These are phyloP conservation scores for Pythium brachiatum DNA, from an alignment of 352 stramenopile genomes.

Conservation along the genomic window DNA sequence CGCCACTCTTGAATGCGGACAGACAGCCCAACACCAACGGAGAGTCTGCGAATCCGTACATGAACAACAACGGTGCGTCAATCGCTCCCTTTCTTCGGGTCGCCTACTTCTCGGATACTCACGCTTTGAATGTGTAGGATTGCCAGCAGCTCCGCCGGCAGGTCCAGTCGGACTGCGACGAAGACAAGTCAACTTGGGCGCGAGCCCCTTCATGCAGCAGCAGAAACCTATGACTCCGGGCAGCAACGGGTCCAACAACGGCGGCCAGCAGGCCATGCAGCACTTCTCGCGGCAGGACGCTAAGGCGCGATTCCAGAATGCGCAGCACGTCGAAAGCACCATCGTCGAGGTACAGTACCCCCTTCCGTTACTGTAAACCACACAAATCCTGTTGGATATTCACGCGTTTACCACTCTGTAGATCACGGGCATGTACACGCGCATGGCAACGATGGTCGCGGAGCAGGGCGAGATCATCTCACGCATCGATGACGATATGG, in stretches of 20 bases:
- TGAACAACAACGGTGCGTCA: constrained; percentile 11
- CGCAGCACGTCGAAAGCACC: constrained; percentile 74
- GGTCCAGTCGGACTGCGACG: constrained; percentile 46
- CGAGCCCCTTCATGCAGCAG: constrained; percentile 77
- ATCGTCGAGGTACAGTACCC: constrained; percentile 76
- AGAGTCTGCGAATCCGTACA: constrained; percentile 2
- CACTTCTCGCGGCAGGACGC: constrained; percentile 67
- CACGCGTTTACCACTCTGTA: no score
- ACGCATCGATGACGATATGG: constrained; percentile 85
- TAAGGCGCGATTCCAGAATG: constrained; percentile 74
- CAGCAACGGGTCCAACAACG: constrained; percentile 7
- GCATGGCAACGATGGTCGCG: constrained; percentile 81
- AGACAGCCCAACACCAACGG: constrained; percentile 15
- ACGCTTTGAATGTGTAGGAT: background rate
- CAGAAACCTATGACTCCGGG: constrained; percentile 35
- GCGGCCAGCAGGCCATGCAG: constrained; percentile 49
- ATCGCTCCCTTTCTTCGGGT: background rate
- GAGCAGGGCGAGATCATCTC: constrained; percentile 79
- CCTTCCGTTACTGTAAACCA: no score
- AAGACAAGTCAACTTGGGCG: constrained; percentile 50
- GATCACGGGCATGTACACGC: constrained; percentile 86
- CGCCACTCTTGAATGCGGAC: constrained; percentile 22
- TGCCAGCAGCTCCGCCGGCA: constrained; percentile 2
- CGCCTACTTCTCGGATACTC: background rate
- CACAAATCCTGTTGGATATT: no score